Conservation (phyloP, 2,329 filamentous ascomycete species). For the Davidsoniella virescens region DNA sequence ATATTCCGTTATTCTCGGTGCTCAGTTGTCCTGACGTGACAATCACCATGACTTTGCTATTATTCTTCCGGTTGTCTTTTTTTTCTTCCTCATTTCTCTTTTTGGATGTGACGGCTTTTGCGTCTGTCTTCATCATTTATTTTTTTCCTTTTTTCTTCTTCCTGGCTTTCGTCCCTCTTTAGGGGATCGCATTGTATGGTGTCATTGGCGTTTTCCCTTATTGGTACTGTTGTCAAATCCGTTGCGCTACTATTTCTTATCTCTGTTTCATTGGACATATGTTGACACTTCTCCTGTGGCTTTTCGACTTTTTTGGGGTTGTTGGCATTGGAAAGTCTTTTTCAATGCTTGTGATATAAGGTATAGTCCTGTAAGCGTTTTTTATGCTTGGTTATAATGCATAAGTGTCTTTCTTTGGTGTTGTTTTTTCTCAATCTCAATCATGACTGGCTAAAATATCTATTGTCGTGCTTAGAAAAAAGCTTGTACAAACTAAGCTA, state of each 20-base stretch:
- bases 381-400: background rate
- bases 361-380: background rate
- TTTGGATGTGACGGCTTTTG: conserved; percentile 16
- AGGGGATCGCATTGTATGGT: conserved; percentile 12
- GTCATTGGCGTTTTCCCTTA: conserved; percentile 11
- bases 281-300: background rate
- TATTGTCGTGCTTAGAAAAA: no score
- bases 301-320: conserved; percentile 16
- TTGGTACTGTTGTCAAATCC: conserved; percentile 18
- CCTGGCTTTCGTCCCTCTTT: conserved; percentile 19
- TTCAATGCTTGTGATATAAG: background rate
- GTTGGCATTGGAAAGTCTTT: background rate
- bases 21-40: no score
- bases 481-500: no score
- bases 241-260: conserved; percentile 16
- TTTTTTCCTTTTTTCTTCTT: conserved; percentile 20
- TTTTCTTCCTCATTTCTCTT: background rate
- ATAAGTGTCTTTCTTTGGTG: no score
- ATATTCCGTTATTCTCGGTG: background rate
- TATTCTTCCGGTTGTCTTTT: background rate
- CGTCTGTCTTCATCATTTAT: conserved; percentile 13
- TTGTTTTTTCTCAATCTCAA: no score
- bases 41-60: background rate
- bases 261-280: conserved; percentile 1
- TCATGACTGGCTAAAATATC: no score